phyloP scores from a whole-genome alignment of 495 filamentous ascomycete species.

The Monascus purpureus region DNA sequence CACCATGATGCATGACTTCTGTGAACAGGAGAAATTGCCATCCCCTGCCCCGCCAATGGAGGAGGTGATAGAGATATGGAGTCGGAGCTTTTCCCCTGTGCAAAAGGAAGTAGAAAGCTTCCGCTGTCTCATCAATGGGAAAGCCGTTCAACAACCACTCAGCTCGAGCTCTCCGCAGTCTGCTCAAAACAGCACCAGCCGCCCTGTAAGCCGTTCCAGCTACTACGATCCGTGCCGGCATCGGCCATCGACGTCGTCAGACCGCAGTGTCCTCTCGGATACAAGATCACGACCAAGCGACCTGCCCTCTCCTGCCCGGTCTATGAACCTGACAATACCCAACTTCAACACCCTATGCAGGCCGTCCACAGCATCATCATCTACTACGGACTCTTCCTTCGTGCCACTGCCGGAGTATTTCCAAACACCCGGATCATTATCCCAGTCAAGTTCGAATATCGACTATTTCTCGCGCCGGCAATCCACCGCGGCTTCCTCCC shows the following conservation, averaged over 20 bases:
- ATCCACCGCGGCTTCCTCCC: slow-evolving; percentile 20
- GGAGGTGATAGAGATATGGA: slow-evolving; percentile 58
- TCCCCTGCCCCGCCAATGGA: slow-evolving; percentile 61
- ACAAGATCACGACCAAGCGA: slow-evolving; percentile 11
- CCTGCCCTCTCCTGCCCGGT: slow-evolving; percentile 5
- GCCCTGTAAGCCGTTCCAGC: slow-evolving; percentile 9
- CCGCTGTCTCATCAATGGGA: slow-evolving; percentile 54
- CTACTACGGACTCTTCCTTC: slow-evolving; percentile 3
- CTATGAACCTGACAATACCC: slow-evolving; percentile 4
- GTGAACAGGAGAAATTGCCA: slow-evolving; percentile 53
- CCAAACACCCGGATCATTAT: slow-evolving; percentile 5
- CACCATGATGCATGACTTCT: slow-evolving; percentile 68
- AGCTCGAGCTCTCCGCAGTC: slow-evolving; percentile 23
- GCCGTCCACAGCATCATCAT: background rate
- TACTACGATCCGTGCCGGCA: slow-evolving; percentile 6
- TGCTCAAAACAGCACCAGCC: slow-evolving; percentile 15
- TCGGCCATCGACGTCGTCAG: slow-evolving; percentile 13
- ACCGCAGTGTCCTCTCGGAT: slow-evolving; percentile 4
- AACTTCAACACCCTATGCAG: background rate
- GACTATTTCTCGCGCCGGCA: slow-evolving; percentile 39
- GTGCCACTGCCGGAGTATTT: slow-evolving; percentile 1
- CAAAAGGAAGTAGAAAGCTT: slow-evolving; percentile 65
- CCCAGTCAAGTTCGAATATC: slow-evolving; percentile 15
- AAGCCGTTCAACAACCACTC: slow-evolving; percentile 54
- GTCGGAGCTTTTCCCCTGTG: slow-evolving; percentile 46